Base-by-base conservation (phyloP, 345 rosid genomes). In the Alliaria petiolata region DNA sequence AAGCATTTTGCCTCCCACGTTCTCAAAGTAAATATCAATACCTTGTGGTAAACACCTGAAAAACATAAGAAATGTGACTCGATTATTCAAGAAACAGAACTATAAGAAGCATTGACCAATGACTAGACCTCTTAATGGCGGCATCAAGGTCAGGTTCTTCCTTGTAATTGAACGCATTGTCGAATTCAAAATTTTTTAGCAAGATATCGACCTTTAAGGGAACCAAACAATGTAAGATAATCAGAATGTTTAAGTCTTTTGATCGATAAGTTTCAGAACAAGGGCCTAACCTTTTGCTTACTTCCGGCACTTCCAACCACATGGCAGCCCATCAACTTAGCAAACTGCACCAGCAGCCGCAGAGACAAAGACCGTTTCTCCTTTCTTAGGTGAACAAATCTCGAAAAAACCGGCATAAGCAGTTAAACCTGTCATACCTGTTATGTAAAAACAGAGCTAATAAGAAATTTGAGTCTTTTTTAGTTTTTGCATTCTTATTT, bases 101-200 rank as follows among this genome's bases (percentile, higher is more conserved):
- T 36, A 36, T 2, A 10, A 36, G 40, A 3, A 36, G 34, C 7
- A 31, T 31, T 31, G 3, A 1, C 40, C 3, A 9, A 3, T 36
- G 12, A 36, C 34, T 36, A 16, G 2, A 72, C 77, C 77, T 73
- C 66, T 83, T 82, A 36, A 85, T 54, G 16, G 84, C 75, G 1
- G 83, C 70, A 15, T 71, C 58, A 42, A 82, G 56, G 56, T 83
- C 80, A 17, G 62, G 47, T 52, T 82, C 87, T 34, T 87, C 85
- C 65, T 78, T 85, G 42, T 87, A 85, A 64, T 85, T 87, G 75
- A 85, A 87, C 38, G 89, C 91, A 11, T 81, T 85, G 14, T 86
- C 81, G 42, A 80, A 86, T 2, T 87, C 84, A 33, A 87, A 60
- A 49, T 80, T 82, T 71, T 74, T 74, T 62, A 77, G 82, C 72